phyloP scores from a whole-genome alignment of 371 early-diverging fungal genomes.

The Haplosporangium sp. region DNA sequence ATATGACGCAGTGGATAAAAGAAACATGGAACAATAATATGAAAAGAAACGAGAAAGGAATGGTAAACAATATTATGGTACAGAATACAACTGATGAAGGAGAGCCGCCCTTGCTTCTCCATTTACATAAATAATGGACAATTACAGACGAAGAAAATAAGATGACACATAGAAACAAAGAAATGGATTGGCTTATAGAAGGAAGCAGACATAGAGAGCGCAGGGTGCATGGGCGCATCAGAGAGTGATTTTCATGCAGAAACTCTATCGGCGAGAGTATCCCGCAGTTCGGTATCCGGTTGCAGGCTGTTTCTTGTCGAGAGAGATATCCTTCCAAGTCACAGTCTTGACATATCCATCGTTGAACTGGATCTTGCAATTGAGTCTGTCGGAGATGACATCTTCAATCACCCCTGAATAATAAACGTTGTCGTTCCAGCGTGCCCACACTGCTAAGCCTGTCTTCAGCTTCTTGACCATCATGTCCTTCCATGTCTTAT shows the following conservation, averaged over 20 bases:
- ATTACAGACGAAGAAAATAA: too few species aligned
- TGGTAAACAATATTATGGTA: too few species aligned
- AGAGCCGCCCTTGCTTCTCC: too few species aligned
- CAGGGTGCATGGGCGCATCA: neutral
- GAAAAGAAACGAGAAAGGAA: too few species aligned
- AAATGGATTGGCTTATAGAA: too few species aligned
- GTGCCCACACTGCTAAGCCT: slow-evolving; percentile 47
- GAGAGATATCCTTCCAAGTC: slow-evolving; percentile 59
- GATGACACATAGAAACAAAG: too few species aligned
- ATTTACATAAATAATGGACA: too few species aligned
- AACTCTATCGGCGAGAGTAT: slow-evolving; percentile 2
- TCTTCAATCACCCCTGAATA: slow-evolving; percentile 53
- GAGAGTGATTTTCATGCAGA: neutral
- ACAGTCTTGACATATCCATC: slow-evolving; percentile 57
- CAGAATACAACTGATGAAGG: too few species aligned
- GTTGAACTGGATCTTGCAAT: slow-evolving; percentile 56
- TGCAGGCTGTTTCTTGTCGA: slow-evolving; percentile 48
- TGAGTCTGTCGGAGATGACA: slow-evolving; percentile 37
- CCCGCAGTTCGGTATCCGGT: slow-evolving; percentile 22
- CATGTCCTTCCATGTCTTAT: slow-evolving; percentile 46
- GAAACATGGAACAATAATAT: too few species aligned
- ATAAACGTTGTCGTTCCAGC: slow-evolving; percentile 58
- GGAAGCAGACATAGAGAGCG: too few species aligned
- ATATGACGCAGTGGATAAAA: too few species aligned
- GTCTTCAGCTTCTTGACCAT: slow-evolving; percentile 51